Evolutionary conservation across 257 asterid genomes (phyloP).

Genomic region (Orobanche coerulescens): DNA sequence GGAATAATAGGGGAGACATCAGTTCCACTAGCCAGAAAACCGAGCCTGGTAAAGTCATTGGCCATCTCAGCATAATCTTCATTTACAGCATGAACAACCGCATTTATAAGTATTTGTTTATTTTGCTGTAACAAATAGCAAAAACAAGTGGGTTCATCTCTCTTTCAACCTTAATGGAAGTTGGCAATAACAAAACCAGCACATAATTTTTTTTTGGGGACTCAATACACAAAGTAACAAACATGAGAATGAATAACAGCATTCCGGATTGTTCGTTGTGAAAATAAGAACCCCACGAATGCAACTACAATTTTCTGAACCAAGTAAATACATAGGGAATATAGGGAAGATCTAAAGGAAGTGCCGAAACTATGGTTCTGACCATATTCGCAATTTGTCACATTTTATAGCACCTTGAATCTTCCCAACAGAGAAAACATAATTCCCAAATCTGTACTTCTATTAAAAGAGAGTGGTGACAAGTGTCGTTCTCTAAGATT

Average conservation of each 20-base stretch:
- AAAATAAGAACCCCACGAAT: background rate
- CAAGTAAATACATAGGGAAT: background rate
- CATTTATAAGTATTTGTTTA: conserved; percentile 92
- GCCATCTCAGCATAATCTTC: conserved; percentile 99
- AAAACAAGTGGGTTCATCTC: conserved; percentile 9
- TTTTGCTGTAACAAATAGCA: conserved; percentile 61
- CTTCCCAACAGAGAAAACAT: background rate
- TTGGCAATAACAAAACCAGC: conserved; percentile 1
- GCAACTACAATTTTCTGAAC: background rate
- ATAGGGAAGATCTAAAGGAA: background rate
- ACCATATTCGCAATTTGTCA: background rate
- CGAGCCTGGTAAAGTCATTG: conserved; percentile 96
- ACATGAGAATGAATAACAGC: background rate
- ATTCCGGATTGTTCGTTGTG: background rate
- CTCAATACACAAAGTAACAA: background rate
- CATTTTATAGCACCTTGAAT: conserved; percentile 4
- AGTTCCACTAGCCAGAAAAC: conserved; percentile 93
- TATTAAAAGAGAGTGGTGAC: too few relatives aligned
- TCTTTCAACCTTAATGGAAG: conserved; percentile 12
- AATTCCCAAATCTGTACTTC: too few relatives aligned
- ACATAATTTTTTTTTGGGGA: background rate
- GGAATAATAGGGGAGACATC: conserved; percentile 96
- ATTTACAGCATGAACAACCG: conserved; percentile 99
- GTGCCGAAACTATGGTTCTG: conserved; percentile 7
- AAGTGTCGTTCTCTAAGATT: too few relatives aligned